Conservation (phyloP, 331 rosid species). For the Dryas integrifolia region DNA sequence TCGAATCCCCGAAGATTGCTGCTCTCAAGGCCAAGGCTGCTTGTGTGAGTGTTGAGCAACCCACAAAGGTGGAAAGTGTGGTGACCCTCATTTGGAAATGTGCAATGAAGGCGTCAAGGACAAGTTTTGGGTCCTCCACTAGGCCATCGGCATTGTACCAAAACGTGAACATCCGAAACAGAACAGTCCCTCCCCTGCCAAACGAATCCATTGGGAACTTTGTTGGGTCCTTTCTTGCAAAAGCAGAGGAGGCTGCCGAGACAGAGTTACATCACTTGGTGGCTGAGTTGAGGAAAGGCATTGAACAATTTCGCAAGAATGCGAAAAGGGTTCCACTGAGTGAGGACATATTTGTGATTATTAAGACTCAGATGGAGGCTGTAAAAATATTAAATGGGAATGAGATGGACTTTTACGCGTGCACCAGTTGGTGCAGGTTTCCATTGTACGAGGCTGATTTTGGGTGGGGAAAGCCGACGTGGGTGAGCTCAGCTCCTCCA, state of each 20-base stretch:
- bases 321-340: not conserved
- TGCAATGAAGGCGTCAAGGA: constrained; percentile 19
- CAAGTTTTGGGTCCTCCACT: not conserved
- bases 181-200: not conserved
- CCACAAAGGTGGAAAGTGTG: constrained; percentile 10
- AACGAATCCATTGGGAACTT: constrained; percentile 12
- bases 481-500: not conserved
- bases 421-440: constrained; percentile 22
- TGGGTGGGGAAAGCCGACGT: constrained; percentile 25
- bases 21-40: constrained; percentile 2
- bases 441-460: constrained; percentile 16
- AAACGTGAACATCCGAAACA: constrained; percentile 2
- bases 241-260: not conserved
- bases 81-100: constrained; percentile 20
- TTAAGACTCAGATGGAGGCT: not conserved
- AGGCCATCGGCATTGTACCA: constrained; percentile 18
- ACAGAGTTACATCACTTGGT: constrained; percentile 3
- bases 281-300: constrained; percentile 6
- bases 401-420: not conserved
- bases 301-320: not conserved
- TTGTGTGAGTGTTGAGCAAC: constrained; percentile 4
- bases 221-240: constrained; percentile 7
- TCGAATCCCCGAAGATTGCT: constrained; percentile 23
- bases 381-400: not conserved
- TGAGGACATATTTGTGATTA: not conserved